These are phyloP conservation scores for Lepidium sativum DNA, from an alignment of 345 rosid genomes.

Conservation along the genomic window DNA sequence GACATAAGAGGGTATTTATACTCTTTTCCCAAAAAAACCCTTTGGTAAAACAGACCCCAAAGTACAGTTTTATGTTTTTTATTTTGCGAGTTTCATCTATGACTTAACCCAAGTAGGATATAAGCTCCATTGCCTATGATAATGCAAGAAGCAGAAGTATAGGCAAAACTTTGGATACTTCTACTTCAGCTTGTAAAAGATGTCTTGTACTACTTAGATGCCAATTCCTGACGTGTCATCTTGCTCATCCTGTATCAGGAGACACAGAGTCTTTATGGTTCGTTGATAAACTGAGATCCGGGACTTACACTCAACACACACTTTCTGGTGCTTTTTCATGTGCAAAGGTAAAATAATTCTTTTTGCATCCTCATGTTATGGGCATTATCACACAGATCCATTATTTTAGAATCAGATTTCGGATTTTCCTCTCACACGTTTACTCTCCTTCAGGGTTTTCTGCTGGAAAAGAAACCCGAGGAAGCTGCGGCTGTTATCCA, in stretches of 20 bases:
- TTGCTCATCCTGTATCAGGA: slow-evolving; percentile 34
- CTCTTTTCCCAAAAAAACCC: too few species aligned
- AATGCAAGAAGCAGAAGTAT: not conserved
- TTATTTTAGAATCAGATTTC: not conserved
- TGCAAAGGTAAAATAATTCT: slow-evolving; percentile 53
- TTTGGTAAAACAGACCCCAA: not conserved
- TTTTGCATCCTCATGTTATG: not conserved
- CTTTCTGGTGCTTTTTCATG: slow-evolving; percentile 62
- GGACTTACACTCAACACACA: slow-evolving; percentile 48
- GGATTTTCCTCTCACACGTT: not conserved
- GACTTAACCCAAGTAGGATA: not conserved
- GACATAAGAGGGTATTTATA: too few species aligned
- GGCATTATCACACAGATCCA: not conserved
- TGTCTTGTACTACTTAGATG: not conserved
- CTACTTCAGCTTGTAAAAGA: not conserved
- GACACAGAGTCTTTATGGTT: slow-evolving; percentile 61
- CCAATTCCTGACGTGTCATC: not conserved
- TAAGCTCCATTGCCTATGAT: not conserved
- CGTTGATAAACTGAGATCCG: slow-evolving; percentile 67
- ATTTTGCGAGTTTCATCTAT: not conserved
- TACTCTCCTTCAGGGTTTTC: slow-evolving; percentile 47
- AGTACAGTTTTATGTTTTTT: not conserved
- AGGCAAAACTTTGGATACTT: not conserved
- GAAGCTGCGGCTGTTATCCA: slow-evolving; percentile 76
- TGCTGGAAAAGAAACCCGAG: slow-evolving; percentile 56